Evolutionary conservation across 2,329 filamentous ascomycete genomes (phyloP), one percentile per base, ranked within the genome.

Genomic region (Ascochyta koolunga): DNA sequence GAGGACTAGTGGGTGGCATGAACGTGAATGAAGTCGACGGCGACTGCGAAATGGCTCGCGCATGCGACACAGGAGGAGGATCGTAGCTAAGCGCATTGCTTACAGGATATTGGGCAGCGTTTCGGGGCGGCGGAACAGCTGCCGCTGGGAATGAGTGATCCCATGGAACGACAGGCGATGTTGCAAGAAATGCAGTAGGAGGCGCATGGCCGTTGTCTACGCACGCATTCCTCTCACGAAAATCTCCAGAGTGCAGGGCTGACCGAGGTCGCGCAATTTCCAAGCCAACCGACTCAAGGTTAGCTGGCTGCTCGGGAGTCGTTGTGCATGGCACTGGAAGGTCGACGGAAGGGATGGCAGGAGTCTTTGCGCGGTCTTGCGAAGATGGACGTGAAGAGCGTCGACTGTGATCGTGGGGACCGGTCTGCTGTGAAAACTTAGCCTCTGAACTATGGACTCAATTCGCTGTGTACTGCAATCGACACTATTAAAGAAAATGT

Each of bases 1-100:
- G 80, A 13, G 95, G 95, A 66, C 93, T 98, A 2, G 95, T 98
- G 0, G 95, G 93, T 2, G 90, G 86, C 75, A 93, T 89, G 58
- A 96, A 89, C 27, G 89, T 82, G 72, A 96, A 97, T 64, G 86
- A 92, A 2, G 87, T 88, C 13, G 90, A 81, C 1, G 91, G 89
- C 7, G 88, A 91, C 54, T 77, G 76, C 29, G 78, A 80, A 18
- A 69, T 64, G n/a, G 77, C 76, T 53, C 78, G 72, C 42, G 76
- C 68, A 41, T 77, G 69, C 11, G 61, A 64, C 4, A 67, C 68
- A 1, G 86, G 64, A 22, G 49, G 69, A 52, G 46, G 61, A 21
- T 70, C 64, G 37, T 61, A 56, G 27, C 19, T 55, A 22, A 55
- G 50, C 13, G 55, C 35, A 31, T 61, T 51, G 9, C 48, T 53